Evolutionary conservation across 2,329 filamentous ascomycete species (phyloP).

Genomic region (Pseudogymnoascus sp.): DNA sequence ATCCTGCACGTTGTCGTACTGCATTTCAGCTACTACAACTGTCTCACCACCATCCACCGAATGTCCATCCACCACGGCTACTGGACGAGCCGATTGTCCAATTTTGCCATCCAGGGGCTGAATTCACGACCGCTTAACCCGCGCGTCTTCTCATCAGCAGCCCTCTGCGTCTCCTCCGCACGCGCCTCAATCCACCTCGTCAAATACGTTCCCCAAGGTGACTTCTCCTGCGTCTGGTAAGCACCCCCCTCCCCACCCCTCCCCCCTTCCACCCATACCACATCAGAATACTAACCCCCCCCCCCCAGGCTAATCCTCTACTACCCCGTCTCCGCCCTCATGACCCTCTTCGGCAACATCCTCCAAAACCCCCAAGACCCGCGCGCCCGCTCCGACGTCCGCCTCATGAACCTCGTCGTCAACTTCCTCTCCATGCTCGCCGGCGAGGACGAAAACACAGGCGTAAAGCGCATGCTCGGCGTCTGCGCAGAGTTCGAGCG

Average conservation of each 20-base stretch:
- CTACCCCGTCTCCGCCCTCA: slow-evolving; percentile 89
- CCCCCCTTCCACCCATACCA: too few relatives aligned
- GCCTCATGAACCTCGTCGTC: slow-evolving; percentile 87
- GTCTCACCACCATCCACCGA: slow-evolving; percentile 90
- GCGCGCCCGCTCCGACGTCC: slow-evolving; percentile 77
- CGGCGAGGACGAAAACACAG: slow-evolving; percentile 82
- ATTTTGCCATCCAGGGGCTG: slow-evolving; percentile 89
- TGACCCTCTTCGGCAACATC: slow-evolving; percentile 94
- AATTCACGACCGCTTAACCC: slow-evolving; percentile 89
- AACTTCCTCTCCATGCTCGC: slow-evolving; percentile 83
- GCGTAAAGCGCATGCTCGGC: slow-evolving; percentile 85
- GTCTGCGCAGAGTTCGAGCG: slow-evolving; percentile 95
- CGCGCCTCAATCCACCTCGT: slow-evolving; percentile 87
- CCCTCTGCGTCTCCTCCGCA: slow-evolving; percentile 85
- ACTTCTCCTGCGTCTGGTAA: slow-evolving; percentile 91
- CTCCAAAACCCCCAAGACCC: slow-evolving; percentile 89
- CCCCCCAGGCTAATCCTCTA: slow-evolving; percentile 72
- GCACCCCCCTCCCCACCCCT: slow-evolving; percentile 27
- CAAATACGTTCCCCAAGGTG: slow-evolving; percentile 92
- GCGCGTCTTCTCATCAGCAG: slow-evolving; percentile 86
- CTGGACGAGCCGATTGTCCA: slow-evolving; percentile 91
- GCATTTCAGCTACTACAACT: slow-evolving; percentile 97
- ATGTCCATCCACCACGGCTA: slow-evolving; percentile 98
- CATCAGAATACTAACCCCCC: slow-evolving; percentile 24
- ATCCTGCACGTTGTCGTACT: slow-evolving; percentile 90